Evolutionary conservation across 345 rosid genomes (phyloP), one percentile per base, ranked within the genome.

Genomic region (Hibiscus trionum): DNA sequence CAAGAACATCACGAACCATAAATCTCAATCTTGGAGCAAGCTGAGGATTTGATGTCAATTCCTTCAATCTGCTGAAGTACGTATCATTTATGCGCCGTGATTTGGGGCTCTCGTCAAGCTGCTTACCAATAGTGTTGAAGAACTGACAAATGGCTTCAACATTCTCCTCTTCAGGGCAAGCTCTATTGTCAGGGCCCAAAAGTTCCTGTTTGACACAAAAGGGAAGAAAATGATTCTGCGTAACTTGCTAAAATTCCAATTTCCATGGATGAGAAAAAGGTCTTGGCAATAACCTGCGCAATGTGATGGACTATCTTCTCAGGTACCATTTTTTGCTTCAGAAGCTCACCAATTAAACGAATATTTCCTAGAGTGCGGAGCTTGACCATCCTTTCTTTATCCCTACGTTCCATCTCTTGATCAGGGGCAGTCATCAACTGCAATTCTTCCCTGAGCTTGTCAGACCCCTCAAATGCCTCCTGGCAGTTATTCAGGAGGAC

Each of bases 281-380:
- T 37, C 17, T 4, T 11, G 4, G 27, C 26, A 35, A 37, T n/a
- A 66, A 94, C 98, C 87, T 83, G 88, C 67, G 86, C 93, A 53
- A 94, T 94, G 79, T 94, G 93, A 81, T 91, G 97, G 59, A 90
- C 97, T 63, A 94, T 84, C 89, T 62, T 91, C 83, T 91, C 97
- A 31, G 98, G 86, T 11, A 94, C 97, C 93, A 94, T 91, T 81
- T 81, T 88, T 82, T 94, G 93, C 87, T 91, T 91, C 82, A 91
- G 80, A 79, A 94, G 96, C 82, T 94, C 97, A 57, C 97, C 98
- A 83, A 94, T 94, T 65, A 94, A 77, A 61, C 92, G 95, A 31
- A 90, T 91, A 61, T 94, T 94, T 39, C 98, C 98, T 11, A 94
- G 77, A 15, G 97, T 94, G 37, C 97, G 90, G 42, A 88, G 86